Conservation (phyloP, 2,329 filamentous ascomycete genomes). For the Alternaria longipes region DNA sequence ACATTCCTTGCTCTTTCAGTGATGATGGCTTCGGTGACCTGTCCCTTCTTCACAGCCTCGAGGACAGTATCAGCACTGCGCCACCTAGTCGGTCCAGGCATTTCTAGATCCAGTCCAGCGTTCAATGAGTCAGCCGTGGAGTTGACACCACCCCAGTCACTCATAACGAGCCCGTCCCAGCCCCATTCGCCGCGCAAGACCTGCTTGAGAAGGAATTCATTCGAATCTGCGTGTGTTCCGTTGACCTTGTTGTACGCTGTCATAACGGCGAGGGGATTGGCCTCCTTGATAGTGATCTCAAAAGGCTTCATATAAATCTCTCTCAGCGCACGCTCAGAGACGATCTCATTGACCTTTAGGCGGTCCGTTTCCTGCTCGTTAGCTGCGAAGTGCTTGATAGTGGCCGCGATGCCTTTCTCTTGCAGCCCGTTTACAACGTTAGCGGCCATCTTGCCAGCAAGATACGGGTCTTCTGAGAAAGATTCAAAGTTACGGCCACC, state of each 20-base stretch:
- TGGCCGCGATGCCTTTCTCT: constrained; percentile 71
- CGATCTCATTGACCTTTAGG: constrained; percentile 61
- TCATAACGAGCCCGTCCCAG: constrained; percentile 73
- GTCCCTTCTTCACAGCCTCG: constrained; percentile 53
- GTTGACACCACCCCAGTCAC: constrained; percentile 66
- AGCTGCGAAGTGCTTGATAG: constrained; percentile 78
- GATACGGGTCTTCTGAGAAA: constrained; percentile 73
- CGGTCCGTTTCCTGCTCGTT: constrained; percentile 76
- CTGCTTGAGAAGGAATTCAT: constrained; percentile 70
- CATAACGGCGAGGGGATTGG: constrained; percentile 74
- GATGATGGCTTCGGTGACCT: constrained; percentile 57
- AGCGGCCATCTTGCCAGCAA: constrained; percentile 74
- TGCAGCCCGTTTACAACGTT: constrained; percentile 69
- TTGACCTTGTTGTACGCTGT: constrained; percentile 79
- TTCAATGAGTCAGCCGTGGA: constrained; percentile 48
- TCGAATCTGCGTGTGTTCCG: constrained; percentile 72
- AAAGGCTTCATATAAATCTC: constrained; percentile 67
- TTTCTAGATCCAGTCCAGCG: constrained; percentile 50
- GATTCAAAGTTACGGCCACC: constrained; percentile 83
- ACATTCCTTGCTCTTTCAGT: constrained; percentile 43
- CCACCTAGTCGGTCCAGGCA: constrained; percentile 67
- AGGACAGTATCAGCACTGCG: constrained; percentile 71
- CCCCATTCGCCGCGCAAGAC: constrained; percentile 78
- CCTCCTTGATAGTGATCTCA: constrained; percentile 76
- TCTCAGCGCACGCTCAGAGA: constrained; percentile 65